These are phyloP conservation scores for Cocos nucifera DNA, from an alignment of 176 grass and related monocot genomes.

Conservation along the genomic window DNA sequence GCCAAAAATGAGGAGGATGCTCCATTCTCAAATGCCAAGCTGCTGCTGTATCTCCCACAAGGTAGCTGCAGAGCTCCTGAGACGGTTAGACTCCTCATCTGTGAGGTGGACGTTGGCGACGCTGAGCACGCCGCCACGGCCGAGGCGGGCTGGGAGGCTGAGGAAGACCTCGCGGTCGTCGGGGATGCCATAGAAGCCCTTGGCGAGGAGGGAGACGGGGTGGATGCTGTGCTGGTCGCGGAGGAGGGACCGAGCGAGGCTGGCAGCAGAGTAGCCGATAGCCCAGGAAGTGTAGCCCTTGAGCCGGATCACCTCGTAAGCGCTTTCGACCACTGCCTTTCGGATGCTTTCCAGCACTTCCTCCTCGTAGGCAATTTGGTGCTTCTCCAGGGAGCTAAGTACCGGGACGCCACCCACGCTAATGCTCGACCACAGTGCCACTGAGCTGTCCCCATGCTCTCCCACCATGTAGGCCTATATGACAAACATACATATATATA, in stretches of 20 bases:
- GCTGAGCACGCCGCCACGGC: slow-evolving; percentile 36
- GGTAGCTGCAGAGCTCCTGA: slow-evolving; percentile 46
- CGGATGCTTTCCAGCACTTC: slow-evolving; percentile 45
- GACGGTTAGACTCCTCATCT: slow-evolving; percentile 38
- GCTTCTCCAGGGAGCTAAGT: slow-evolving; percentile 44
- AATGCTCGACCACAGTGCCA: slow-evolving; percentile 69
- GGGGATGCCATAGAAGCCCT: slow-evolving; percentile 50
- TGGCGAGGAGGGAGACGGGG: slow-evolving; percentile 61
- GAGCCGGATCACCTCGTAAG: slow-evolving; percentile 68
- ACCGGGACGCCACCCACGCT: slow-evolving; percentile 53
- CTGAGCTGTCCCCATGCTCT: slow-evolving; percentile 78
- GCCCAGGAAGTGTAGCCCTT: slow-evolving; percentile 88
- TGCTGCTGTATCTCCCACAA: slow-evolving; percentile 57
- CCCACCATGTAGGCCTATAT: slow-evolving; percentile 75
- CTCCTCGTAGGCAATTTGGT: slow-evolving; percentile 29
- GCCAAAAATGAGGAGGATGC: too few species aligned
- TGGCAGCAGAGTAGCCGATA: slow-evolving; percentile 77
- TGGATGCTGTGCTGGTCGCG: slow-evolving; percentile 75
- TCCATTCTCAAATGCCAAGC: slow-evolving; percentile 16
- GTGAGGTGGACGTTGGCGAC: slow-evolving; percentile 60
- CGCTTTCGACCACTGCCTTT: slow-evolving; percentile 43
- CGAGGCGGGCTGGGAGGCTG: slow-evolving; percentile 59
- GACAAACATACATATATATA: neutral
- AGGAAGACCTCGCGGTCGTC: slow-evolving; percentile 62
- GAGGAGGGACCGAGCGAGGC: slow-evolving; percentile 44